These are phyloP conservation scores for Didymella arachidicola DNA, from an alignment of 2,329 filamentous ascomycete genomes.

Conservation along the genomic window DNA sequence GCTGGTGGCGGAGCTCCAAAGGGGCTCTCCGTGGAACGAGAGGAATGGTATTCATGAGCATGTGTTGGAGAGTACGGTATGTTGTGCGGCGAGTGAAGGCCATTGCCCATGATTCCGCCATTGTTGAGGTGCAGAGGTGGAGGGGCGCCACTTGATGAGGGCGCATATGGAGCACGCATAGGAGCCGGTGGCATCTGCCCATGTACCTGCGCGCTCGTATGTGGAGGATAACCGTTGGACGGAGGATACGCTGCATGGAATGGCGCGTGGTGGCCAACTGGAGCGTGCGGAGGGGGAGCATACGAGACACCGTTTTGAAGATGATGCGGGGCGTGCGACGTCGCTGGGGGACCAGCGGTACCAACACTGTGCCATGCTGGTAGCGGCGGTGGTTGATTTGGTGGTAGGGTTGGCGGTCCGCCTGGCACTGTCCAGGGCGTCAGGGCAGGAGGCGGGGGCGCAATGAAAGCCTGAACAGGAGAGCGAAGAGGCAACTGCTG, in stretches of 20 bases:
- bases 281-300: conserved; percentile 37
- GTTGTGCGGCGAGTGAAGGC: conserved; percentile 49
- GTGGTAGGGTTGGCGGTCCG: conserved; percentile 26
- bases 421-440: conserved; percentile 35
- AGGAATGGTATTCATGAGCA: conserved; percentile 43
- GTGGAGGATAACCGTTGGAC: conserved; percentile 46
- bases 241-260: conserved; percentile 47
- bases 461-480: conserved; percentile 39
- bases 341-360: conserved; percentile 34
- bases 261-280: conserved; percentile 38
- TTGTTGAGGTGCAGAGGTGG: conserved; percentile 47
- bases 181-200: conserved; percentile 39
- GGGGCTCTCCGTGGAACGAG: conserved; percentile 48
- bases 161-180: conserved; percentile 40
- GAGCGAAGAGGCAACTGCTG: conserved; percentile 47
- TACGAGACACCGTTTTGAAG: conserved; percentile 43
- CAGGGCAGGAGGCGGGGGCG: conserved; percentile 30
- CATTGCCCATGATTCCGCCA: conserved; percentile 45
- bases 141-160: conserved; percentile 38
- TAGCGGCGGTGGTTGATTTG: conserved; percentile 41
- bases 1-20: conserved; percentile 41
- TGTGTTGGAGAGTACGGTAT: conserved; percentile 50
- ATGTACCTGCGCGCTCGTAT: conserved; percentile 41
- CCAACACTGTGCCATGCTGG: conserved; percentile 43
- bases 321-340: conserved; percentile 36